Evolutionary conservation across 495 filamentous ascomycete species (phyloP).

Genomic region (Neurospora sp.): DNA sequence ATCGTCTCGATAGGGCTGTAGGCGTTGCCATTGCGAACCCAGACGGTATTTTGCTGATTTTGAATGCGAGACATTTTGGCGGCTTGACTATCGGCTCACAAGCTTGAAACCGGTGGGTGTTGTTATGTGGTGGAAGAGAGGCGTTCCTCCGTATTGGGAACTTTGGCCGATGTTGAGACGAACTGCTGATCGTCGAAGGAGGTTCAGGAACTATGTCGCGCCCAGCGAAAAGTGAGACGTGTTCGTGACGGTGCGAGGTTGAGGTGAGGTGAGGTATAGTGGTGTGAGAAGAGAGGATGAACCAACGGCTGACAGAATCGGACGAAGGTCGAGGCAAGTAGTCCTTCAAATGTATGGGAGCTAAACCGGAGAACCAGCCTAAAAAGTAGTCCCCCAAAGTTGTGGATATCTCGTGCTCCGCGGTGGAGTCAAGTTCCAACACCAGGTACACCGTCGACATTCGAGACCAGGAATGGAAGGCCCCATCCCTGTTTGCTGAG

Average conservation of each 20-base stretch:
- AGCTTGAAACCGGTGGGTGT: neutral
- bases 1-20: conserved; percentile 38
- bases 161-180: neutral
- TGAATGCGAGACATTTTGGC: neutral
- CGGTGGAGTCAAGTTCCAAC: neutral
- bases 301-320: neutral
- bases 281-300: neutral
- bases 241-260: neutral
- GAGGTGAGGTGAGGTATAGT: neutral
- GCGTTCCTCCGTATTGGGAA: neutral
- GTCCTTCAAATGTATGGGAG: neutral
- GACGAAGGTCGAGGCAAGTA: neutral
- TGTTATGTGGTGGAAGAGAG: neutral
- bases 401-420: neutral
- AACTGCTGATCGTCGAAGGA: neutral
- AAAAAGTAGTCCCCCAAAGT: neutral
- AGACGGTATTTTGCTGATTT: neutral
- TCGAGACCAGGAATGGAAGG: neutral
- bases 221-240: neutral
- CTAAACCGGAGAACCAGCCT: neutral
- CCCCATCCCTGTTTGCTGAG: neutral
- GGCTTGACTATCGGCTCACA: neutral
- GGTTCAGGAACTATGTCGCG: neutral
- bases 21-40: conserved; percentile 5
- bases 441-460: neutral